Base-by-base conservation (phyloP, 1,284 basidiomycete species). In the Ustilago trichophora region DNA sequence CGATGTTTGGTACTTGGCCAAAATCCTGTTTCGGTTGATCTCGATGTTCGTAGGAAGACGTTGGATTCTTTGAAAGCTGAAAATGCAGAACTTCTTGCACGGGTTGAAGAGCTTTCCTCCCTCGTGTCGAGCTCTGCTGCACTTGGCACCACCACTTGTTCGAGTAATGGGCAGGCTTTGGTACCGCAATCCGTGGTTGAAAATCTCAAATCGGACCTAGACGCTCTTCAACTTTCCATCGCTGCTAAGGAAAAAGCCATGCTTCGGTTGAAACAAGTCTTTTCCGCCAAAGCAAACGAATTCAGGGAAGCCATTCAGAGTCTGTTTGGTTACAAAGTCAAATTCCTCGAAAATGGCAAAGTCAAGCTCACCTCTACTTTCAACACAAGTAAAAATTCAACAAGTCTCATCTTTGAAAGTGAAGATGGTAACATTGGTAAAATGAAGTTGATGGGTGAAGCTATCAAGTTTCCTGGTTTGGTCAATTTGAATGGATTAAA, bases 351-450 rank as follows among this genome's bases (percentile, higher is more conserved):
- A 4, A 92, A 91, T 49, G 91, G 91, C 0, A 88, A 90, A 66
- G 88, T 93, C 35, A 86, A 90, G 27, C 87, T 93, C 48, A 92
- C 91, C 4, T 89, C 88, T n/a, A 84, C 89, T 54, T 92, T 88
- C 80, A 84, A 85, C 3, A 83, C 84, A 3, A 58, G 55, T 8
- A 83, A 84, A 52, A 83, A 84, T 41, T 45, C 34, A 2, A 83
- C 83, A 64, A 82, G 82, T 22, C 71, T 85, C 25, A 82, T 83
- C 3, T 82, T 85, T 43, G 82, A 82, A 54, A 83, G 83, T 54
- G 81, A 83, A 25, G 57, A 40, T 13, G 83, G 83, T 10, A 83
- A 85, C 68, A 83, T 84, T 26, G 85, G 85, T 12, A 83, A 82
- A 27, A 85, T 85, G 84, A 78, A 82, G 58, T 82, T 85, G 74